A percentile compares a stretch with the other conserved stretches of the same genome.
phyloP scores from a whole-genome alignment of 2,329 filamentous ascomycete genomes.

The Fusarium humuli region DNA sequence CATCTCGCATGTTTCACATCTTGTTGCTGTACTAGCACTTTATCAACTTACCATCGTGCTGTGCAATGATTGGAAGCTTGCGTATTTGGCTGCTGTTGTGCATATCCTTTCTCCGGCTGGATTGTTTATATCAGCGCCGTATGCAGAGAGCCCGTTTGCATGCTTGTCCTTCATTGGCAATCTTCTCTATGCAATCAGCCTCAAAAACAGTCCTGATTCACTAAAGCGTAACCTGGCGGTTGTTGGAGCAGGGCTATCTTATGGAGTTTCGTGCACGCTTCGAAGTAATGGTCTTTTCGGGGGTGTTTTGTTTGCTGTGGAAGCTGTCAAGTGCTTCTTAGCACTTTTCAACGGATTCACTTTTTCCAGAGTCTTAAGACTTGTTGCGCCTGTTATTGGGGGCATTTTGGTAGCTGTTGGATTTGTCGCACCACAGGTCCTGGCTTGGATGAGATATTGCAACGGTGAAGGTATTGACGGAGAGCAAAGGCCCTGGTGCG shows the following conservation, averaged over 20 bases:
- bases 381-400: constrained; percentile 71
- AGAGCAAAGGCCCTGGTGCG: constrained; percentile 78
- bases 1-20: constrained; percentile 80
- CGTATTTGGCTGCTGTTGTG: constrained; percentile 76
- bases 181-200: constrained; percentile 71
- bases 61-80: constrained; percentile 63
- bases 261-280: constrained; percentile 78
- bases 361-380: constrained; percentile 59
- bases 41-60: constrained; percentile 73
- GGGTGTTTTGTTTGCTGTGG: constrained; percentile 78
- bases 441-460: constrained; percentile 82
- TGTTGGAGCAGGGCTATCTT: constrained; percentile 72
- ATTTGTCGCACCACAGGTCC: constrained; percentile 75
- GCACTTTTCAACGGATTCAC: constrained; percentile 46
- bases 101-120: constrained; percentile 90
- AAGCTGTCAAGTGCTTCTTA: constrained; percentile 58
- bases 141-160: constrained; percentile 83
- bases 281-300: constrained; percentile 90
- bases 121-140: constrained; percentile 88
- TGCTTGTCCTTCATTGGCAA: constrained; percentile 80
- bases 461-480: constrained; percentile 35
- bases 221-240: constrained; percentile 61
- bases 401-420: constrained; percentile 76
- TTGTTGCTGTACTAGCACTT: constrained; percentile 78
- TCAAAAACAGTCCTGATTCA: constrained; percentile 43